phyloP scores from a whole-genome alignment of 2,329 filamentous ascomycete genomes.

The Calycina herbarum region DNA sequence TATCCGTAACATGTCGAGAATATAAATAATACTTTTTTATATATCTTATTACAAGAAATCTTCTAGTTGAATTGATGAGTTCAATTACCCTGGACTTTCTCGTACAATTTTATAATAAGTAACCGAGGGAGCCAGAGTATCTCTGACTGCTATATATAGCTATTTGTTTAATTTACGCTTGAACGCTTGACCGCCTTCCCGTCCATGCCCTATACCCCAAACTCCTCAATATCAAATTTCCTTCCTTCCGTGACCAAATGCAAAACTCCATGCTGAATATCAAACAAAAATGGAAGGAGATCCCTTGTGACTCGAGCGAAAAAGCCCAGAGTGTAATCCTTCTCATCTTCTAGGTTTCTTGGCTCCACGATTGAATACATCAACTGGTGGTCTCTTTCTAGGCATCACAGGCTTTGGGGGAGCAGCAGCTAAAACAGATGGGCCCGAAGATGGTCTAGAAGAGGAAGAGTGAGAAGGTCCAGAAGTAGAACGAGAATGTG shows the following conservation, averaged over 20 bases:
- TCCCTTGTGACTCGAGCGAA: neutral
- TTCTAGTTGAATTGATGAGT: no score
- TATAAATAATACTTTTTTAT: no score
- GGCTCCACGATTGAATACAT: constrained; percentile 31
- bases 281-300: neutral
- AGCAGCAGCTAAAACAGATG: constrained; percentile 16
- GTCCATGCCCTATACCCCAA: neutral
- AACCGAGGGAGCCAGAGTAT: no score
- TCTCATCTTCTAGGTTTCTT: constrained; percentile 23
- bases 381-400: constrained; percentile 27
- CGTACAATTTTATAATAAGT: no score
- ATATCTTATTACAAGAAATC: no score
- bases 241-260: neutral
- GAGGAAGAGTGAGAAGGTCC: constrained; percentile 9
- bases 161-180: no score
- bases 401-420: constrained; percentile 26
- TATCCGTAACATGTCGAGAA: neutral
- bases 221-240: neutral
- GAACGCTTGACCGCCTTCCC: no score
- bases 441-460: neutral
- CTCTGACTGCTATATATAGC: no score
- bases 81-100: no score
- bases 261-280: neutral
- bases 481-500: neutral
- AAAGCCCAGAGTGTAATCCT: neutral